Evolutionary conservation across 176 grass and related monocot species (phyloP).

Genomic region (Raddia distichophylla): DNA sequence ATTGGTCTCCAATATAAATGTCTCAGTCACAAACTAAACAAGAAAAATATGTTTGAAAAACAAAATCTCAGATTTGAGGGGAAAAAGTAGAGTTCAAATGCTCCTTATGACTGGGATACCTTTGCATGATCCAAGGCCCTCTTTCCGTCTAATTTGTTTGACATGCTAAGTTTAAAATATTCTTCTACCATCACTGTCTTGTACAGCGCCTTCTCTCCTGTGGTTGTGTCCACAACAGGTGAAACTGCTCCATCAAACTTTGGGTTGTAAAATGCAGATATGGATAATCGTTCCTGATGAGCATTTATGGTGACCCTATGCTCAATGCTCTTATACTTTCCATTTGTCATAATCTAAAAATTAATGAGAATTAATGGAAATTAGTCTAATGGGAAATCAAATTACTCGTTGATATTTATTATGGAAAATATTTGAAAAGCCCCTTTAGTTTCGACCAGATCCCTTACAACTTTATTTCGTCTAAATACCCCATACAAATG

Average conservation of each 20-base stretch:
- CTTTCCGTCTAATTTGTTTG: slow-evolving; percentile 40
- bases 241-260: slow-evolving; percentile 19
- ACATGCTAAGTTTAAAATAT: neutral
- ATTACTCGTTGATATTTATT: neutral
- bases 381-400: neutral
- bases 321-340: slow-evolving; percentile 56
- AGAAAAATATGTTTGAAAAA: neutral
- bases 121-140: slow-evolving; percentile 31
- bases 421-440: too few species aligned
- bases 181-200: slow-evolving; percentile 6
- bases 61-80: neutral
- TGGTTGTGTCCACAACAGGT: neutral
- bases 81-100: neutral
- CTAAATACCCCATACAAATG: too few species aligned
- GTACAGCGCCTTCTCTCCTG: neutral
- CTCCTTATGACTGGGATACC: neutral
- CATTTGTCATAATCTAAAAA: slow-evolving; percentile 51
- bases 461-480: too few species aligned
- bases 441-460: too few species aligned
- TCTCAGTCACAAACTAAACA: neutral
- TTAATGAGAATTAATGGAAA: neutral
- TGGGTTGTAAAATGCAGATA: slow-evolving; percentile 38
- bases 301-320: slow-evolving; percentile 53
- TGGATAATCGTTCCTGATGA: slow-evolving; percentile 38
- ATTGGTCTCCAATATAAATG: neutral